phyloP scores from a whole-genome alignment of 1,139 yeast species.

The Yamadazyma oceani region DNA sequence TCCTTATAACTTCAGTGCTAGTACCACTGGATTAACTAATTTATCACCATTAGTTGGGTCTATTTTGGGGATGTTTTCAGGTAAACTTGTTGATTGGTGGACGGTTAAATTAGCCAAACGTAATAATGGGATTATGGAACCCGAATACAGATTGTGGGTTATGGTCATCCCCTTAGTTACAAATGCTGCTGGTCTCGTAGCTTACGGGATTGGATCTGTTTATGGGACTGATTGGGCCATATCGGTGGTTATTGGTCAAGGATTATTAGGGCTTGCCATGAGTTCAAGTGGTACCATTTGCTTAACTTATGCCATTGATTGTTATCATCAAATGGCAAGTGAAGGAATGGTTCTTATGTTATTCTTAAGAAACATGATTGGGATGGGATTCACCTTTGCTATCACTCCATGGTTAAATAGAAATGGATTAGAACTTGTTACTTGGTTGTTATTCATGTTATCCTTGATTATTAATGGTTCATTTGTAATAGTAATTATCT shows the following conservation, averaged over 20 bases:
- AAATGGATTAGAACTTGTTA: slow-evolving; percentile 35
- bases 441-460: slow-evolving; percentile 50
- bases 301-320: slow-evolving; percentile 57
- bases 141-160: slow-evolving; percentile 41
- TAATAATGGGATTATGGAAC: slow-evolving; percentile 42
- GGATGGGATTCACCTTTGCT: slow-evolving; percentile 48
- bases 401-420: slow-evolving; percentile 47
- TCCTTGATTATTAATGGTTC: slow-evolving; percentile 44
- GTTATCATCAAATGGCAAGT: slow-evolving; percentile 56
- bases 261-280: slow-evolving; percentile 57
- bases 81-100: slow-evolving; percentile 43
- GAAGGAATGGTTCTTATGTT: slow-evolving; percentile 54
- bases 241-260: slow-evolving; percentile 53
- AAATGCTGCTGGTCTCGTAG: slow-evolving; percentile 42
- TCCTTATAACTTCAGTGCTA: slow-evolving; percentile 39
- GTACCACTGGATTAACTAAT: slow-evolving; percentile 44
- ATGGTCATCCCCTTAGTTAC: slow-evolving; percentile 39
- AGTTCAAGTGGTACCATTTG: slow-evolving; percentile 56
- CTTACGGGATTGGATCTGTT: slow-evolving; percentile 37
- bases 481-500: slow-evolving; percentile 34
- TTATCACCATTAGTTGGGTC: slow-evolving; percentile 43
- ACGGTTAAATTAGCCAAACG: slow-evolving; percentile 32
- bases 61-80: slow-evolving; percentile 44
- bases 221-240: slow-evolving; percentile 48
- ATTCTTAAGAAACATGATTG: slow-evolving; percentile 48